These are phyloP conservation scores for Wickerhamiella galacta DNA, from an alignment of 805 yeast genomes.

Conservation along the genomic window DNA sequence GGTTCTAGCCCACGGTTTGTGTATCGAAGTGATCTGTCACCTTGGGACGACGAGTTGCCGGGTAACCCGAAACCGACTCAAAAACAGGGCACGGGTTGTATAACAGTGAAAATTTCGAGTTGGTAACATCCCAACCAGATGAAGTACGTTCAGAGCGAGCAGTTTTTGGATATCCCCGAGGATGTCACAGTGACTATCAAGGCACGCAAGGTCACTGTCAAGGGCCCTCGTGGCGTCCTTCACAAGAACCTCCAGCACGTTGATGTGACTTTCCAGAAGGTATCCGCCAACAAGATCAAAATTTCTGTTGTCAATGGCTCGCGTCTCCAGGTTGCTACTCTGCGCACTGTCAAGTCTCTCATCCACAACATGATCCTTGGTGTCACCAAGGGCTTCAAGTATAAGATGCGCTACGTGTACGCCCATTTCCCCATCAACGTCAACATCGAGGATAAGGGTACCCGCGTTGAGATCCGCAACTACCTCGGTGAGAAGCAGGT, in stretches of 20 bases:
- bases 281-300: constrained; percentile 56
- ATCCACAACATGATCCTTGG: constrained; percentile 90
- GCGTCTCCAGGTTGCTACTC: constrained; percentile 99
- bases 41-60: too few relatives aligned
- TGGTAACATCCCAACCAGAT: too few relatives aligned
- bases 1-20: too few relatives aligned
- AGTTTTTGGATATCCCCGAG: constrained; percentile 72
- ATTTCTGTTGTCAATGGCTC: constrained; percentile 95
- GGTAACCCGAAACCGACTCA: too few relatives aligned
- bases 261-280: constrained; percentile 77
- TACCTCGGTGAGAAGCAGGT: constrained; percentile 99
- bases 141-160: constrained; percentile 84
- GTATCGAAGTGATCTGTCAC: too few relatives aligned
- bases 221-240: constrained; percentile 96
- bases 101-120: too few relatives aligned
- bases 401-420: constrained; percentile 99
- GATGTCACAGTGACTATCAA: constrained; percentile 84
- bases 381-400: constrained; percentile 97
- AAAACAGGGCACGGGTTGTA: too few relatives aligned
- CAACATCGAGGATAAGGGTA: constrained; percentile 67
- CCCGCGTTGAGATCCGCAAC: constrained; percentile 91
- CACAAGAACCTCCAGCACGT: constrained; percentile 85
- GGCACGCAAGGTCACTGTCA: constrained; percentile 76
- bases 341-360: constrained; percentile 95
- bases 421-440: constrained; percentile 99